Base-by-base conservation (phyloP, 768 basidiomycete species). In the Collybia sordida region DNA sequence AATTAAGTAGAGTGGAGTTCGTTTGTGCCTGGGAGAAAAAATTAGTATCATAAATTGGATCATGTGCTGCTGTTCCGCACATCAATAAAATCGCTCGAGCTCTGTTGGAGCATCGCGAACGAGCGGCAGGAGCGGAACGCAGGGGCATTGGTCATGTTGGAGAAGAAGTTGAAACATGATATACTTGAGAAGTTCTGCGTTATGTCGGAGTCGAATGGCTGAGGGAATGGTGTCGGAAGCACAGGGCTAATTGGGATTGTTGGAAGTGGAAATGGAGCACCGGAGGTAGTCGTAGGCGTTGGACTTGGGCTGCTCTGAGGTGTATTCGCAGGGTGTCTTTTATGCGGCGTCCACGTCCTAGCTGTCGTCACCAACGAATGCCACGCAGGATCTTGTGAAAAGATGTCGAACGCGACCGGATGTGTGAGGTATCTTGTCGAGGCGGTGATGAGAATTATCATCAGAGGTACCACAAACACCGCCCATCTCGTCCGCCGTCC, bases 111-210 rank as follows among this genome's bases (percentile, higher is more conserved):
- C 27, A 92, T 57, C 2, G 87, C 86, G 64, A 93, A 83, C 0
- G 90, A 79, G 6, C 91, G 79, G 62, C 90, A 93, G n/a, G 75
- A 62, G n/a, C 83, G 74, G 61, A 93, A 91, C 0, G 81, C 59
- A 4, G 63, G 41, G 2, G 75, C 66, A 52, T 72, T 71, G 0
- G 88, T 87, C 85, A 93, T 92, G 53, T 88, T 89, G 14, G 69
- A 55, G 64, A 93, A 88, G 66, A 92, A 93, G 38, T 75, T 72
- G 42, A 80, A 76, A 60, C 92, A 95, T 39, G 73, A 65, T 12
- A 66, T 55, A 27, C 82, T 81, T 14, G 86, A 81, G 59, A 89
- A 91, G 64, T 90, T 88, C 37, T 74, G 64, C 14, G 79, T 70
- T 43, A 93, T 62, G 2, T 76, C 75, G 4, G 78, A 72, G 60